A percentile compares a stretch with the other conserved stretches of the same genome.
These are phyloP conservation scores for Saturnispora kantuleensis DNA, from an alignment of 805 yeast species.

Conservation along the genomic window DNA sequence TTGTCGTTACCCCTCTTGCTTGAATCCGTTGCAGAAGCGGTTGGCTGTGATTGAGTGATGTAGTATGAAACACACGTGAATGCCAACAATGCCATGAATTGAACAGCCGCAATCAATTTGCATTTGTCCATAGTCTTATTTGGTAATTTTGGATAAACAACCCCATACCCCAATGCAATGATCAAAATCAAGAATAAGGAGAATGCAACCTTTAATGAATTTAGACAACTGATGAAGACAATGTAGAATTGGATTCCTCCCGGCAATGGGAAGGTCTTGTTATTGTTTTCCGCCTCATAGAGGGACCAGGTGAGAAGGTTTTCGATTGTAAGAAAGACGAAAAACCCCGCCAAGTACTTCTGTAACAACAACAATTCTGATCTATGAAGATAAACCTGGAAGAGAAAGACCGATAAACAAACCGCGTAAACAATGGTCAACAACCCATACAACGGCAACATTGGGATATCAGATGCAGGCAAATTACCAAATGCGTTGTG, in stretches of 20 bases:
- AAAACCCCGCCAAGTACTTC: slow-evolving; percentile 79
- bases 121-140: slow-evolving; percentile 64
- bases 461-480: slow-evolving; percentile 85
- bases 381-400: slow-evolving; percentile 76
- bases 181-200: slow-evolving; percentile 80
- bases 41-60: slow-evolving; percentile 26
- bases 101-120: slow-evolving; percentile 46
- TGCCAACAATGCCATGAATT: slow-evolving; percentile 44
- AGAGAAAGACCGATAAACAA: slow-evolving; percentile 72
- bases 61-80: slow-evolving; percentile 40
- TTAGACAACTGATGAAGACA: slow-evolving; percentile 67
- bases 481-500: slow-evolving; percentile 89
- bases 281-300: slow-evolving; percentile 68
- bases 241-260: slow-evolving; percentile 57
- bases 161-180: slow-evolving; percentile 89
- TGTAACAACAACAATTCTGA: slow-evolving; percentile 85
- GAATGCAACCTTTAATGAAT: slow-evolving; percentile 74
- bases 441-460: slow-evolving; percentile 79
- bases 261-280: slow-evolving; percentile 28
- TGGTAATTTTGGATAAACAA: slow-evolving; percentile 79
- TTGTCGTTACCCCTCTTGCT: slow-evolving; percentile 35
- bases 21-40: slow-evolving; percentile 24
- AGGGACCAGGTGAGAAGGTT: slow-evolving; percentile 86
- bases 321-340: slow-evolving; percentile 72
- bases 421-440: slow-evolving; percentile 77